Conservation (phyloP, 2,329 filamentous ascomycete genomes). For the Apiospora rasikravindrae region DNA sequence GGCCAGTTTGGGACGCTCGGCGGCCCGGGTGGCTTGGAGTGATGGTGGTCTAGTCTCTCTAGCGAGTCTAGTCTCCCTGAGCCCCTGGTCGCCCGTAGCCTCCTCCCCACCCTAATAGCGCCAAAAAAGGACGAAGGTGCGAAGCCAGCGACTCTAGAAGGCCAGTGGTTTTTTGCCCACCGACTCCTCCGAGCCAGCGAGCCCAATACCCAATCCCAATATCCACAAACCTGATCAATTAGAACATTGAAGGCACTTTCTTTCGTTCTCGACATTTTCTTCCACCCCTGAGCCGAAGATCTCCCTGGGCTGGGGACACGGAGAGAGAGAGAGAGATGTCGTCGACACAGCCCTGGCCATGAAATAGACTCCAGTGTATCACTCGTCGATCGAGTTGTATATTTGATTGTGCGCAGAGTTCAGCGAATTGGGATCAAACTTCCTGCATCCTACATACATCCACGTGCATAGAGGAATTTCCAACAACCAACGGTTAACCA, state of each 20-base stretch:
- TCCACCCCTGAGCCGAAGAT: not conserved
- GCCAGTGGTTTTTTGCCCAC: not conserved
- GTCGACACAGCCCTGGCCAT: not conserved
- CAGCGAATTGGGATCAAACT: slow-evolving; percentile 2
- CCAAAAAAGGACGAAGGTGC: not conserved
- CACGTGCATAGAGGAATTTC: slow-evolving; percentile 13
- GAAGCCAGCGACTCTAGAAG: not conserved
- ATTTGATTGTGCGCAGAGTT: slow-evolving; percentile 12
- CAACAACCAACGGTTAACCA: slow-evolving; percentile 13
- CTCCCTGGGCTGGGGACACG: not conserved
- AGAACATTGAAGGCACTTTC: slow-evolving; percentile 4
- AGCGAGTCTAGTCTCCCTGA: not conserved
- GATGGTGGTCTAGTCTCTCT: slow-evolving; percentile 3
- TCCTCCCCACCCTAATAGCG: slow-evolving; percentile 13
- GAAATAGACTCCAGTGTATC: not conserved
- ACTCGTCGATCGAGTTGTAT: not conserved
- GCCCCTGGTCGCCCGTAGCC: slow-evolving; percentile 6
- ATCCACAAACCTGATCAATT: not conserved
- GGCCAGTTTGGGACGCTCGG: not conserved
- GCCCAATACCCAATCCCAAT: slow-evolving; percentile 9
- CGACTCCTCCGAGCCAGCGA: not conserved
- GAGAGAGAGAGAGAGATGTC: not conserved
- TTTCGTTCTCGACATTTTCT: not conserved
- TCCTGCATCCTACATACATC: not conserved
- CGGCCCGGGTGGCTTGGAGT: slow-evolving; percentile 17